Conservation (phyloP, 768 basidiomycete genomes). For the Suillus decipiens region DNA sequence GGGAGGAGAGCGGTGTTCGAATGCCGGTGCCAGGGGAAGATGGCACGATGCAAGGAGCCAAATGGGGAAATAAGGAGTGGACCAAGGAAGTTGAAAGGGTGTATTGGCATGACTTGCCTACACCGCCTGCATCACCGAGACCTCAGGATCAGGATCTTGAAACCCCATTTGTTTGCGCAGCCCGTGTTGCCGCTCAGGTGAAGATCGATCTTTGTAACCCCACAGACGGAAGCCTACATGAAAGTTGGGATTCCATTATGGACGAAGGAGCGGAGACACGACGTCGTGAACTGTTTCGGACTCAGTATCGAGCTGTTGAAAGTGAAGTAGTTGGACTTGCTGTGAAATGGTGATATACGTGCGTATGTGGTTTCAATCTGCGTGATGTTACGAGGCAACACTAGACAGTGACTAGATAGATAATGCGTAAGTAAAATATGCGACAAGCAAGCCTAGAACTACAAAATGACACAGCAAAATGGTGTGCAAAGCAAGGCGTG, state of each 20-base stretch:
- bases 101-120: conserved; percentile 68
- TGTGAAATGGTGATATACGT: conserved; percentile 63
- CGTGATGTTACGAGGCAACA: conserved; percentile 13
- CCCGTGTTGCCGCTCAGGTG: conserved; percentile 40
- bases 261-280: conserved; percentile 45
- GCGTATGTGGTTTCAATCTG: conserved; percentile 6
- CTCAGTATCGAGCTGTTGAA: conserved; percentile 82
- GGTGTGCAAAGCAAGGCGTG: conserved; percentile 18
- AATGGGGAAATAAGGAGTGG: conserved; percentile 87
- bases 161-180: conserved; percentile 25
- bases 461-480: conserved; percentile 23
- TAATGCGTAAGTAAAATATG: conserved; percentile 15
- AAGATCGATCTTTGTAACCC: conserved; percentile 43
- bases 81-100: conserved; percentile 75
- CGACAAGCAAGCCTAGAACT: conserved; percentile 16
- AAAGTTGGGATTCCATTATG: conserved; percentile 39
- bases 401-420: background rate
- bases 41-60: conserved; percentile 44
- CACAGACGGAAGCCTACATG: conserved; percentile 31
- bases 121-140: conserved; percentile 47
- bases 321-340: conserved; percentile 78
- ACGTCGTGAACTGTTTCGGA: conserved; percentile 61
- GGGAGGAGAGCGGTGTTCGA: conserved; percentile 56
- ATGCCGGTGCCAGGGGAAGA: conserved; percentile 25
- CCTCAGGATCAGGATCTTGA: conserved; percentile 14